Evolutionary conservation across 805 yeast genomes (phyloP).

Genomic region (Yarrowia hollandica): DNA sequence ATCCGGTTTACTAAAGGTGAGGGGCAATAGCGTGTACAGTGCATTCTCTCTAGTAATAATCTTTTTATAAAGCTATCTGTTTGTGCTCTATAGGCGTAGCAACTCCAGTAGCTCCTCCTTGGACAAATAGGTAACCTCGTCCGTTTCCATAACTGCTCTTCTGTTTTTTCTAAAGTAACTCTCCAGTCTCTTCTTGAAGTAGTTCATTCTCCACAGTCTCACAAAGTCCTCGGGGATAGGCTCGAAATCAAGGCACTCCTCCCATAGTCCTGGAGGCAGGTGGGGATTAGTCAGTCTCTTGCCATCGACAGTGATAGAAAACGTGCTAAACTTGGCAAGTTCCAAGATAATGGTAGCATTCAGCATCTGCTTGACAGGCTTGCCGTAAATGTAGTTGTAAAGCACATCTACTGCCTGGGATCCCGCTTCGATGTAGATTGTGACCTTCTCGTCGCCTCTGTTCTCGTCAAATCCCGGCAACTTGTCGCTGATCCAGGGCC

Average conservation of each 20-base stretch:
- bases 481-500: slow-evolving; percentile 24
- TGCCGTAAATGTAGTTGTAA: slow-evolving; percentile 1
- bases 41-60: too few relatives aligned
- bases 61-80: too few relatives aligned
- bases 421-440: background rate
- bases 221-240: slow-evolving; percentile 11
- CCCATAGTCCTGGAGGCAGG: slow-evolving; percentile 17
- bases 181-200: slow-evolving; percentile 1
- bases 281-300: background rate
- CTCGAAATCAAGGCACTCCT: background rate
- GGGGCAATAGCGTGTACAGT: too few relatives aligned
- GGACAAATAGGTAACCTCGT: background rate
- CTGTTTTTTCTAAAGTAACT: background rate
- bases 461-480: background rate
- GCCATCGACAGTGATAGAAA: background rate
- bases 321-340: background rate
- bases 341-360: background rate
- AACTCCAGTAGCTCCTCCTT: slow-evolving; percentile 8
- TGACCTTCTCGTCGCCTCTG: slow-evolving; percentile 1
- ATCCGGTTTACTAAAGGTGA: background rate
- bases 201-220: slow-evolving; percentile 5
- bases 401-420: slow-evolving; percentile 10
- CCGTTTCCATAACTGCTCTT: background rate
- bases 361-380: slow-evolving; percentile 1
- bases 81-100: slow-evolving; percentile 33